Conservation (phyloP, 225 moss, liverwort and hornwort genomes). For the Antitrichia curtipendula region DNA sequence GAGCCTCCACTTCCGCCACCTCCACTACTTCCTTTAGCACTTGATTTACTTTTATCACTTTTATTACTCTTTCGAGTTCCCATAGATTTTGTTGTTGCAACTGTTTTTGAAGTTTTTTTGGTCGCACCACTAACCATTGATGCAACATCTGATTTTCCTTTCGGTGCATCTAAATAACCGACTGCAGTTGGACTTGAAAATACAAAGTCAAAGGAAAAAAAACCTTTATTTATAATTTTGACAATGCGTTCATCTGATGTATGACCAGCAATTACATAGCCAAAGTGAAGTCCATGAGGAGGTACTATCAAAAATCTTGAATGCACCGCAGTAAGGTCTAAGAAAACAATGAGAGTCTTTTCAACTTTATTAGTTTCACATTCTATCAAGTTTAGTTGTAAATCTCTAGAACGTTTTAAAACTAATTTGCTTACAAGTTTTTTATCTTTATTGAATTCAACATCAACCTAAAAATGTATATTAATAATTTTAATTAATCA, state of each 20-base stretch:
- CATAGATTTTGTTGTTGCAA: conserved; percentile 28
- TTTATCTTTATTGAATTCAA: conserved; percentile 60
- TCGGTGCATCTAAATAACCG: background rate
- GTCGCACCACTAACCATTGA: conserved; percentile 23
- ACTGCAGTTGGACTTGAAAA: conserved; percentile 29
- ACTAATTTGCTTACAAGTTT: conserved; percentile 36
- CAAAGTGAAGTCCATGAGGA: conserved; percentile 77
- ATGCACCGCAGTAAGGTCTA: conserved; percentile 52
- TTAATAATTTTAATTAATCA: background rate
- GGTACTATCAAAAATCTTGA: conserved; percentile 60
- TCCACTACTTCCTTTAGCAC: background rate
- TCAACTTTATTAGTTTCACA: conserved; percentile 47
- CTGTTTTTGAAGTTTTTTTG: conserved; percentile 42
- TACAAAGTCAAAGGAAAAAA: conserved; percentile 48
- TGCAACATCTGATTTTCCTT: conserved; percentile 24
- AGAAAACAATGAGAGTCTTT: conserved; percentile 34
- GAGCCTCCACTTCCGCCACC: background rate
- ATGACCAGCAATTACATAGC: conserved; percentile 34
- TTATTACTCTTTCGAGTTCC: conserved; percentile 26
- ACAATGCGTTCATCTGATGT: conserved; percentile 37
- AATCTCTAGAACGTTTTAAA: conserved; percentile 28
- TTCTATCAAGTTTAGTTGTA: conserved; percentile 57
- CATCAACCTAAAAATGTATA: conserved; percentile 21
- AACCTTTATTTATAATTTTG: conserved; percentile 54
- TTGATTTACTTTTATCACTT: conserved; percentile 16